These are phyloP conservation scores for Sphaerostilbella broomeana DNA, from an alignment of 2,329 filamentous ascomycete species.

Conservation along the genomic window DNA sequence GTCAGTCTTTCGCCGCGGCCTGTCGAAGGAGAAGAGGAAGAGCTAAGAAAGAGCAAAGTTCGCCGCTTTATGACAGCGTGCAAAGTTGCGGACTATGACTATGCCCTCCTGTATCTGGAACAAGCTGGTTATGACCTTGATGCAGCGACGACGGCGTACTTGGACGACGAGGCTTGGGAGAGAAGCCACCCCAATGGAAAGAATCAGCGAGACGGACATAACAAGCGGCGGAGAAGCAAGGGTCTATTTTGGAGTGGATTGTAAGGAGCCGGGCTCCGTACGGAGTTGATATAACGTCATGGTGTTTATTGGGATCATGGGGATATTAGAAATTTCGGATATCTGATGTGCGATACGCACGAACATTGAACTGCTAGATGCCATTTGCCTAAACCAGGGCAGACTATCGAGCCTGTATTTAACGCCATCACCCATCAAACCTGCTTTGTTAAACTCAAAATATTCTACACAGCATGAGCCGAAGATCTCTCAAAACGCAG, in stretches of 20 bases:
- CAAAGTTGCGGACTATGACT: slow-evolving; percentile 70
- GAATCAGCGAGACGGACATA: slow-evolving; percentile 19
- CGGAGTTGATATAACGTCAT: no score
- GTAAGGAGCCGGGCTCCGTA: slow-evolving; percentile 15
- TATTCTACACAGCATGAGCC: slow-evolving; percentile 21
- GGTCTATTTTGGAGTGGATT: slow-evolving; percentile 28
- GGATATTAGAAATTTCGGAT: slow-evolving; percentile 24
- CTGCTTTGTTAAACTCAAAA: slow-evolving; percentile 21
- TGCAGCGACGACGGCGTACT: slow-evolving; percentile 55
- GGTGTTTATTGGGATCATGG: slow-evolving; percentile 11
- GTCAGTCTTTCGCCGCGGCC: slow-evolving; percentile 63
- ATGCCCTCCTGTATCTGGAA: slow-evolving; percentile 69
- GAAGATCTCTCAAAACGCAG: slow-evolving; percentile 44
- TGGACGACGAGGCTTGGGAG: slow-evolving; percentile 72
- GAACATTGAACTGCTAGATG: slow-evolving; percentile 21
- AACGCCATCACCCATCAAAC: slow-evolving; percentile 25
- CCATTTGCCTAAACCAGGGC: slow-evolving; percentile 19
- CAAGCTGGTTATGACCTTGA: slow-evolving; percentile 62
- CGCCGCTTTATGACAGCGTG: slow-evolving; percentile 72
- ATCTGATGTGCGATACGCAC: slow-evolving; percentile 18
- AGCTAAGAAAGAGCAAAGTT: slow-evolving; percentile 61
- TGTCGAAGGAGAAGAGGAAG: slow-evolving; percentile 68
- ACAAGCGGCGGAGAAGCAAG: slow-evolving; percentile 25
- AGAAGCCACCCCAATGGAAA: slow-evolving; percentile 48
- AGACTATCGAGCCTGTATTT: slow-evolving; percentile 21